Evolutionary conservation across 2,329 filamentous ascomycete genomes (phyloP).

Genomic region (Curvularia spicifera): DNA sequence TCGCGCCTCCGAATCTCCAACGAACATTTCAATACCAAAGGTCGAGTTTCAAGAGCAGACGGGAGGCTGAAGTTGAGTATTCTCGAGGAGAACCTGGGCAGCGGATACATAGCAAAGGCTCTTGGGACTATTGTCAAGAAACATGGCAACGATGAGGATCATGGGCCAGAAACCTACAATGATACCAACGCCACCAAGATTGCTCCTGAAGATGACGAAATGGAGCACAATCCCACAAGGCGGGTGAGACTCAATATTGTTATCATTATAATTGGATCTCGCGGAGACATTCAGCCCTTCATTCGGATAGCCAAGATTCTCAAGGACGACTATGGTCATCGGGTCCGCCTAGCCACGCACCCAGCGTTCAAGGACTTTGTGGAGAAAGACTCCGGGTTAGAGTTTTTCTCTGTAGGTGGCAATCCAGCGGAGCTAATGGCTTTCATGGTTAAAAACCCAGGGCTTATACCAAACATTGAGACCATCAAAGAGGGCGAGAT

Average conservation of each 20-base stretch:
- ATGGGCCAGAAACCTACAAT: constrained; percentile 32
- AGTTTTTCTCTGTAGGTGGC: constrained; percentile 82
- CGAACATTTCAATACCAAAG: constrained; percentile 68
- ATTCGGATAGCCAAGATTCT: constrained; percentile 75
- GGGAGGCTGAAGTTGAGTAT: constrained; percentile 75
- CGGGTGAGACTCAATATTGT: constrained; percentile 74
- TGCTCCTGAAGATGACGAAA: constrained; percentile 42
- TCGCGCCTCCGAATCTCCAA: constrained; percentile 67
- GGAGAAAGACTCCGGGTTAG: constrained; percentile 72
- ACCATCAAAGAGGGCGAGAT: constrained; percentile 77
- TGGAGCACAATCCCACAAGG: constrained; percentile 40
- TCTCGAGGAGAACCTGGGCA: constrained; percentile 69
- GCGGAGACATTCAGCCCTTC: constrained; percentile 83
- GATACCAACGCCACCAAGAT: constrained; percentile 29
- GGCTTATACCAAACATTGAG: constrained; percentile 75
- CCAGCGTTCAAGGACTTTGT: constrained; percentile 79
- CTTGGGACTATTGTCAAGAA: constrained; percentile 69
- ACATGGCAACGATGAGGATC: constrained; percentile 55
- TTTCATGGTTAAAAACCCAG: constrained; percentile 86
- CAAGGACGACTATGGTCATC: constrained; percentile 73
- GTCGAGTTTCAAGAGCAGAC: constrained; percentile 70
- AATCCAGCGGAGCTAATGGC: constrained; percentile 83
- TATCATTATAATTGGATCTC: constrained; percentile 81
- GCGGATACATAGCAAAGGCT: constrained; percentile 75
- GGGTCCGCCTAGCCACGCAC: constrained; percentile 79